Percentiles rank a stretch among this genome's conserved stretches.
Conservation (phyloP, 2,329 filamentous ascomycete genomes). For the Chaetomium globosum region DNA sequence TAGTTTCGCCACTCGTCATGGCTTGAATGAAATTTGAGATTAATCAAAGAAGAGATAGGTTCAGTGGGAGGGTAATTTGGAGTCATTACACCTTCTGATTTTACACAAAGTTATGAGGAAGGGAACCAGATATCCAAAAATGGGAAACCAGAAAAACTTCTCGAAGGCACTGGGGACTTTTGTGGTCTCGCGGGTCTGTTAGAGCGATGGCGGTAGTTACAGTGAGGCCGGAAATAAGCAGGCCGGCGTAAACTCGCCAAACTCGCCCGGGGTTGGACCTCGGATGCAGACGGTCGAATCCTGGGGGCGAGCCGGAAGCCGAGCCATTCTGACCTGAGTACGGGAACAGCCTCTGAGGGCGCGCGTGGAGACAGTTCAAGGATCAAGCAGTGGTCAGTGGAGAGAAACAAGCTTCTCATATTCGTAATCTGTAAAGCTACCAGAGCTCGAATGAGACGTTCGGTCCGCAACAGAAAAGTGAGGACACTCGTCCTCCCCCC, state of each 20-base stretch:
- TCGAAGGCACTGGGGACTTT: neutral
- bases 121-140: neutral
- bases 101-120: neutral
- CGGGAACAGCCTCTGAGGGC: neutral
- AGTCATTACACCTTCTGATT: slow-evolving; percentile 1
- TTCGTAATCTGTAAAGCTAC: neutral
- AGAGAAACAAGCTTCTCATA: neutral
- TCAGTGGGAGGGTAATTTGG: neutral
- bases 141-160: slow-evolving; percentile 2
- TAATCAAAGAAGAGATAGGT: neutral
- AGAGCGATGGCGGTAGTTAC: slow-evolving; percentile 2
- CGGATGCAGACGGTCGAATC: slow-evolving; percentile 13
- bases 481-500: neutral
- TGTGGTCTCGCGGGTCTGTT: neutral
- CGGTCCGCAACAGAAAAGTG: neutral
- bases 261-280: slow-evolving; percentile 13
- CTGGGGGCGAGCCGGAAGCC: slow-evolving; percentile 5
- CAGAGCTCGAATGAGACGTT: neutral
- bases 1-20: slow-evolving; percentile 21
- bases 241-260: slow-evolving; percentile 15
- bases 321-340: slow-evolving; percentile 1
- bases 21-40: neutral
- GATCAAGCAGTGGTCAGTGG: neutral
- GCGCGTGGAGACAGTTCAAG: neutral
- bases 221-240: slow-evolving; percentile 28